These are phyloP conservation scores for Torrubiella hemipterigena DNA, from an alignment of 2,329 filamentous ascomycete species.

Conservation along the genomic window DNA sequence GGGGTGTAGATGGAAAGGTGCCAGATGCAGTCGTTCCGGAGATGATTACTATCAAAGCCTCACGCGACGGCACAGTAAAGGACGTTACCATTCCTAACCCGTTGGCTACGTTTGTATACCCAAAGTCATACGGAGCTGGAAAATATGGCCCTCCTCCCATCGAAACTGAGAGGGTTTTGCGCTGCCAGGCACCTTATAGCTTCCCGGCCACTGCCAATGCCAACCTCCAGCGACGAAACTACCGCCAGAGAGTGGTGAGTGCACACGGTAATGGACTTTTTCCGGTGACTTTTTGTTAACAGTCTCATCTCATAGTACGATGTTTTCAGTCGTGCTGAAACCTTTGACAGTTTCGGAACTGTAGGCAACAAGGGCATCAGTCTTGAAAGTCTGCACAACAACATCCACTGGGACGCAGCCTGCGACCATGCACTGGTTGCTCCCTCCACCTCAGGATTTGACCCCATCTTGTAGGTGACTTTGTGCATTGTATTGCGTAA, in stretches of 20 bases:
- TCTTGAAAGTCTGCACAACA: slow-evolving; percentile 30
- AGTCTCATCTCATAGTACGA: too few species aligned
- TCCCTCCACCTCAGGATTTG: slow-evolving; percentile 29
- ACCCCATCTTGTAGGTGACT: slow-evolving; percentile 28
- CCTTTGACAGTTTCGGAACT: slow-evolving; percentile 22
- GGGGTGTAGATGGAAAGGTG: slow-evolving; percentile 29
- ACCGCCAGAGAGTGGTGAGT: too few species aligned
- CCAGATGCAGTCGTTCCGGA: slow-evolving; percentile 25
- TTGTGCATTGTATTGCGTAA: too few species aligned
- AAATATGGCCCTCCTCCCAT: slow-evolving; percentile 25
- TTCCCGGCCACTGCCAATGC: slow-evolving; percentile 27
- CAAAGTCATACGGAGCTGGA: too few species aligned
- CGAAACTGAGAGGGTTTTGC: too few species aligned
- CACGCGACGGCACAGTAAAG: slow-evolving; percentile 18
- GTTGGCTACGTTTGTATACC: slow-evolving; percentile 38
- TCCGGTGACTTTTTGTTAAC: too few species aligned
- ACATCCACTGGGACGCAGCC: slow-evolving; percentile 26
- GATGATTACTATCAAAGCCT: slow-evolving; percentile 27
- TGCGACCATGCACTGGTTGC: slow-evolving; percentile 28
- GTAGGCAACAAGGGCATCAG: slow-evolving; percentile 23
- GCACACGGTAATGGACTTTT: too few species aligned
- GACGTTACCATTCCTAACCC: slow-evolving; percentile 34
- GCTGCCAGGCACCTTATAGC: slow-evolving; percentile 23
- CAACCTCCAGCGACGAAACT: slow-evolving; percentile 16
- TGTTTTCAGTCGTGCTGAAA: slow-evolving; percentile 22